A percentile compares a stretch with the other conserved stretches of the same genome.
These are phyloP conservation scores for Fusarium beomiforme DNA, from an alignment of 2,329 filamentous ascomycete genomes.

Conservation along the genomic window DNA sequence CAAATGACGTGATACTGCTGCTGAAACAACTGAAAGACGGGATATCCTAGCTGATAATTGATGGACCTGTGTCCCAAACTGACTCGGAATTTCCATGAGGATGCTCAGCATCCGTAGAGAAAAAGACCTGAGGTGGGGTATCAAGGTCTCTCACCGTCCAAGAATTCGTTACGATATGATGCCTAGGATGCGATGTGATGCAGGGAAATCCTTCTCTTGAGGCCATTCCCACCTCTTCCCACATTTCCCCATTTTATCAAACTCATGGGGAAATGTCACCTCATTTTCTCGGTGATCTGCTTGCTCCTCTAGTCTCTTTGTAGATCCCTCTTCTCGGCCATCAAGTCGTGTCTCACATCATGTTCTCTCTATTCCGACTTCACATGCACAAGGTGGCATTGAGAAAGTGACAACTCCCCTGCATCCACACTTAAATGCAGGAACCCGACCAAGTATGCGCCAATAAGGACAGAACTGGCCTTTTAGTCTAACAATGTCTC, in stretches of 20 bases:
- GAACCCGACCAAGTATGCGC: constrained; percentile 35
- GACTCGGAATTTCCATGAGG: neutral
- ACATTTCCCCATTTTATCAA: neutral
- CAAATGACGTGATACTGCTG: constrained; percentile 20
- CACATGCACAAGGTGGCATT: constrained; percentile 5
- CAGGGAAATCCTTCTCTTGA: constrained; percentile 8
- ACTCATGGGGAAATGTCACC: constrained; percentile 3
- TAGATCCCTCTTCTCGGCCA: constrained; percentile 11
- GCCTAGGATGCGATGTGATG: constrained; percentile 6
- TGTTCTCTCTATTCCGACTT: constrained; percentile 5
- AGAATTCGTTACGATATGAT: constrained; percentile 2
- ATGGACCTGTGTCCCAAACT: neutral
- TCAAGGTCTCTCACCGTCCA: neutral
- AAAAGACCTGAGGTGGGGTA: neutral
- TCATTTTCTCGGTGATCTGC: neutral
- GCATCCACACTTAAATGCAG: constrained; percentile 39
- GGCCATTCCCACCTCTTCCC: constrained; percentile 26
- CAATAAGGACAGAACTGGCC: constrained; percentile 2
- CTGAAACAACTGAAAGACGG: constrained; percentile 2
- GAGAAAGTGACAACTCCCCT: constrained; percentile 26
- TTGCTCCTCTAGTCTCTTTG: neutral
- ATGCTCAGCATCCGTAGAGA: neutral
- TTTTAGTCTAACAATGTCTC: neutral
- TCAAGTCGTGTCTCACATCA: constrained; percentile 16
- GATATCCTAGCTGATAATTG: constrained; percentile 7